Percentiles rank a stretch among this genome's conserved stretches.
phyloP scores from a whole-genome alignment of 345 rosid genomes.

The Dovyalis caffra region DNA sequence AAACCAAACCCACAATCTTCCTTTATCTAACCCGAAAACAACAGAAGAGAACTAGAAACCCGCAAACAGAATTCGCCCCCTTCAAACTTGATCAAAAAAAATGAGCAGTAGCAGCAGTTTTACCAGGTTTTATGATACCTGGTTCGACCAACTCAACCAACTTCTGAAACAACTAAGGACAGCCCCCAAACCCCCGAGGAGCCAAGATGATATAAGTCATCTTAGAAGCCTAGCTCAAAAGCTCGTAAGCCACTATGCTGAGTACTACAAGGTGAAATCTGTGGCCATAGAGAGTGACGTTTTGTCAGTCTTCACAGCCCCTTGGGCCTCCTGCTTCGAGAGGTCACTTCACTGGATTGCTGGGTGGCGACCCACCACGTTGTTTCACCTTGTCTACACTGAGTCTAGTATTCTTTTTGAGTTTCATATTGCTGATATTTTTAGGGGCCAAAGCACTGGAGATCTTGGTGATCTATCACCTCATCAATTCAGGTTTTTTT shows the following conservation, averaged over 20 bases:
- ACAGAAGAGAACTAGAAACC: no score
- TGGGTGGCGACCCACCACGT: conserved; percentile 79
- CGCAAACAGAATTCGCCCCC: no score
- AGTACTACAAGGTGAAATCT: conserved; percentile 52
- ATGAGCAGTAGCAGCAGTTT: conserved; percentile 32
- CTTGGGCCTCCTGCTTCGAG: conserved; percentile 80
- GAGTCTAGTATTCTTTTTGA: conserved; percentile 78
- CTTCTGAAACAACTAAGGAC: conserved; percentile 50
- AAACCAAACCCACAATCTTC: no score
- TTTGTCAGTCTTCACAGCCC: conserved; percentile 49
- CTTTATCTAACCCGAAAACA: no score
- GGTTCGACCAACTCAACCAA: conserved; percentile 59
- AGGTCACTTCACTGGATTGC: conserved; percentile 84
- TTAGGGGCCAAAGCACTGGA: conserved; percentile 61
- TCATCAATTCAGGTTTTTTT: conserved; percentile 55
- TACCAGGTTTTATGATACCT: conserved; percentile 50
- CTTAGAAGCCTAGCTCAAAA: conserved; percentile 41
- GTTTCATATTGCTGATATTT: conserved; percentile 69
- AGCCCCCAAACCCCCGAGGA: conserved; percentile 40
- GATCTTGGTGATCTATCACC: conserved; percentile 87
- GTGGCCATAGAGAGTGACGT: conserved; percentile 51
- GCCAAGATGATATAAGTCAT: conserved; percentile 27
- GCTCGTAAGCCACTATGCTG: conserved; percentile 53
- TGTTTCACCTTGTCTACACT: conserved; percentile 75
- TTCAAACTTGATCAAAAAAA: neutral